Evolutionary conservation across 768 basidiomycete genomes (phyloP), one percentile per base, ranked within the genome.

Genomic region (Lactifluus echinatus): DNA sequence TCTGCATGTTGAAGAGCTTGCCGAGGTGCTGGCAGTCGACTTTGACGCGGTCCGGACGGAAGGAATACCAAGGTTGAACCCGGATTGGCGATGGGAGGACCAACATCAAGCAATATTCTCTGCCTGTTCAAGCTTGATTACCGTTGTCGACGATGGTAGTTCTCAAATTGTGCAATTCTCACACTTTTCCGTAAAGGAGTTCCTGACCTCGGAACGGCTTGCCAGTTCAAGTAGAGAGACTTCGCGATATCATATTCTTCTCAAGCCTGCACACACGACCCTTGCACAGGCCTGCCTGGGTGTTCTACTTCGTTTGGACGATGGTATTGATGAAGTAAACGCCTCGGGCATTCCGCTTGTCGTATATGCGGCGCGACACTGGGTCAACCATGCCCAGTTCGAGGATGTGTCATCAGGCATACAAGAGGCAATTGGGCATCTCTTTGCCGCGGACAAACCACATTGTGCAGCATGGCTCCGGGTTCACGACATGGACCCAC

Each of bases 81-180:
- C 28, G 0, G 21, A 54, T 28, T 34, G 57, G 57, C 52, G 57
- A 2, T 28, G 29, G 19, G 24, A 33, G 2, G 52, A 49, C 17
- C 39, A 28, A 17, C 44, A 49, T 2, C 17, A 34, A 15, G 46
- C 47, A 1, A 34, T 58, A 4, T 31, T 58, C 15, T 58, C 52
- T 1, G 28, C 52, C 0, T 58, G 57, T 21, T 58, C 57, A 2
- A 58, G 52, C 23, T 26, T 59, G 6, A 21, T 59, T 3, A 0
- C 39, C 17, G 19, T 59, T 14, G 19, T 43, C 33, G 39, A 44
- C 6, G 11, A 40, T 14, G 39, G 33, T 2, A 4, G 3, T 8
- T 53, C 31, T n/a, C n/a, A 33, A 34, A 21, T 59, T 4, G 57
- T 59, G 2, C 45, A 59, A 5, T 59, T 59, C 3, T 53, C 57